Conservation (phyloP, 2,329 filamentous ascomycete species). For the Cladosporium sp. region DNA sequence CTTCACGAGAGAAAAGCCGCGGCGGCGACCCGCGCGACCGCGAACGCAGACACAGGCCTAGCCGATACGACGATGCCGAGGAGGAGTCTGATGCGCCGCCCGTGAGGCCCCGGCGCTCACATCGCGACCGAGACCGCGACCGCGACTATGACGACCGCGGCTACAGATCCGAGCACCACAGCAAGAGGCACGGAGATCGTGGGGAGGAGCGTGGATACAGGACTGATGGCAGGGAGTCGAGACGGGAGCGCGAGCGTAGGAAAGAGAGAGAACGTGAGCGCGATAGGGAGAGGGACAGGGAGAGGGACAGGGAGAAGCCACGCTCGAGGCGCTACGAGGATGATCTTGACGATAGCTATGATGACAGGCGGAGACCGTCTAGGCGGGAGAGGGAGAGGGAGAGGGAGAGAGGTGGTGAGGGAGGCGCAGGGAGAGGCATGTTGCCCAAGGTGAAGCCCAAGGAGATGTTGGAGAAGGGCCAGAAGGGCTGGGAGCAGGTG, state of each 20-base stretch:
- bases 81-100: slow-evolving; percentile 16
- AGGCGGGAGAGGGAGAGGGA: slow-evolving; percentile 20
- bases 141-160: slow-evolving; percentile 17
- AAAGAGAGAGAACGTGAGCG: slow-evolving; percentile 15
- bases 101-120: slow-evolving; percentile 3
- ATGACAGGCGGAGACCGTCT: slow-evolving; percentile 3
- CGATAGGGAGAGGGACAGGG: slow-evolving; percentile 11
- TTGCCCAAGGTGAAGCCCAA: slow-evolving; percentile 16
- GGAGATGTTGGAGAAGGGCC: slow-evolving; percentile 20
- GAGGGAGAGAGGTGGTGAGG: not conserved
- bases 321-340: slow-evolving; percentile 6
- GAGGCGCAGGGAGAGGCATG: not conserved
- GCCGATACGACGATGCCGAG: slow-evolving; percentile 16
- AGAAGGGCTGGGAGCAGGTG: slow-evolving; percentile 20
- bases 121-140: slow-evolving; percentile 12
- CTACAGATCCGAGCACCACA: slow-evolving; percentile 18
- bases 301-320: not conserved
- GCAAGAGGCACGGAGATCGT: not conserved
- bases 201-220: slow-evolving; percentile 16
- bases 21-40: slow-evolving; percentile 12
- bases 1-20: slow-evolving; percentile 3
- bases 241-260: slow-evolving; percentile 17
- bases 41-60: slow-evolving; percentile 17
- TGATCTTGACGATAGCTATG: slow-evolving; percentile 9
- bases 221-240: slow-evolving; percentile 18